These are phyloP conservation scores for Pluteus cervinus DNA, from an alignment of 768 basidiomycete genomes.

Conservation along the genomic window DNA sequence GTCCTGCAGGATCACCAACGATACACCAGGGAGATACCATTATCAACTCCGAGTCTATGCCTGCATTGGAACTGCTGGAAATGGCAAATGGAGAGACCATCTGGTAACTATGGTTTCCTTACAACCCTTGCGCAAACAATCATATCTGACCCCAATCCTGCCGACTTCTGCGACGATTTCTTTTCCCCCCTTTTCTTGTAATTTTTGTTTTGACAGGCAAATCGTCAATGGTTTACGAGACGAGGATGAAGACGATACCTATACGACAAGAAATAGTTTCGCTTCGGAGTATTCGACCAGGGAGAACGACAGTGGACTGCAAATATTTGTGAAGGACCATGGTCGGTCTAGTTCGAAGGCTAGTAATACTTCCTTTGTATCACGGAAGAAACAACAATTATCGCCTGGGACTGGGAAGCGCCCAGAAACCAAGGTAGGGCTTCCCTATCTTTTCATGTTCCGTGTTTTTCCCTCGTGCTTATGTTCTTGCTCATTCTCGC, in stretches of 20 bases:
- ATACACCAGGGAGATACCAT: conserved; percentile 20
- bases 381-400: conserved; percentile 52
- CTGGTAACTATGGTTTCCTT: conserved; percentile 46
- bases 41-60: conserved; percentile 38
- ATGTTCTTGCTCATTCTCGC: conserved; percentile 20
- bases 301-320: conserved; percentile 52
- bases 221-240: conserved; percentile 82
- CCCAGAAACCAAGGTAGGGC: conserved; percentile 79
- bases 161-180: too few species aligned
- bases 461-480: too few species aligned
- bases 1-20: conserved; percentile 24
- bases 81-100: conserved; percentile 85
- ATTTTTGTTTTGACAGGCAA: conserved; percentile 50
- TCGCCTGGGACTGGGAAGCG: conserved; percentile 58
- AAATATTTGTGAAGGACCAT: conserved; percentile 77
- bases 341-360: conserved; percentile 58
- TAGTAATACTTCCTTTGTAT: conserved; percentile 55
- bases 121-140: conserved; percentile 6
- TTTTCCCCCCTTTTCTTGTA: conserved; percentile 10
- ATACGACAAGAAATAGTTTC: conserved; percentile 64
- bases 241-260: conserved; percentile 64
- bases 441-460: neutral
- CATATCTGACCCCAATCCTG: conserved; percentile 13
- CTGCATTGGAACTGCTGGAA: conserved; percentile 75
- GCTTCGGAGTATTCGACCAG: conserved; percentile 65